phyloP scores from a whole-genome alignment of 1,139 yeast genomes.

The Kodamaea arcana region DNA sequence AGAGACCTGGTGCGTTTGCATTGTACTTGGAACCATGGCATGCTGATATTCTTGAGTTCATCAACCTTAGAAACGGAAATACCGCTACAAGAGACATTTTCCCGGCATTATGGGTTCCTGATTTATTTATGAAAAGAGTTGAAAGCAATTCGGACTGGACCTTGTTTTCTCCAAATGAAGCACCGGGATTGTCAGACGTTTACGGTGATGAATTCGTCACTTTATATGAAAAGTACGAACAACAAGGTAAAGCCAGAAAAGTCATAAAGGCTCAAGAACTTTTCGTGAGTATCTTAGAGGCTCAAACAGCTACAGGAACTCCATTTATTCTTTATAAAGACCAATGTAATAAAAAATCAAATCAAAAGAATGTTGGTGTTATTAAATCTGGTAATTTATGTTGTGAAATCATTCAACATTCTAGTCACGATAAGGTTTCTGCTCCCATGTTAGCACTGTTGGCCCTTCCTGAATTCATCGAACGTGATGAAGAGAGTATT shows the following conservation, averaged over 20 bases:
- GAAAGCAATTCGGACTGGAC: slow-evolving; percentile 49
- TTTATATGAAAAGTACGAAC: slow-evolving; percentile 45
- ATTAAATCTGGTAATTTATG: slow-evolving; percentile 58
- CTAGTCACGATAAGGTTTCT: slow-evolving; percentile 52
- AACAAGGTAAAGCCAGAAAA: slow-evolving; percentile 32
- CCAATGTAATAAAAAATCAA: slow-evolving; percentile 50
- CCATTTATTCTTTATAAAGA: slow-evolving; percentile 58
- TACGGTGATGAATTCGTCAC: slow-evolving; percentile 47
- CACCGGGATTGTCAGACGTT: slow-evolving; percentile 48
- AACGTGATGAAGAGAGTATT: slow-evolving; percentile 33
- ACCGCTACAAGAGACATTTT: slow-evolving; percentile 47
- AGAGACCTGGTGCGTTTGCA: slow-evolving; percentile 63
- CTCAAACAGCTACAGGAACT: slow-evolving; percentile 59
- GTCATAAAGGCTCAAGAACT: slow-evolving; percentile 49
- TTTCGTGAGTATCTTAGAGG: slow-evolving; percentile 50
- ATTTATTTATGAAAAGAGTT: slow-evolving; percentile 54
- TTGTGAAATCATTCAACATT: slow-evolving; percentile 55
- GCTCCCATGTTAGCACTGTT: slow-evolving; percentile 19
- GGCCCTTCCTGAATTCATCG: slow-evolving; percentile 9
- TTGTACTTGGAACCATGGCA: slow-evolving; percentile 62
- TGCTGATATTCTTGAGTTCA: slow-evolving; percentile 49
- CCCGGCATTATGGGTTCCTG: slow-evolving; percentile 59
- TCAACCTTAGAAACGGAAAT: slow-evolving; percentile 45
- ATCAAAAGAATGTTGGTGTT: slow-evolving; percentile 52
- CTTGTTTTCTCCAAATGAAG: slow-evolving; percentile 50